A percentile compares a stretch with the other conserved stretches of the same genome.
Evolutionary conservation across 257 asterid species (phyloP).

Genomic region (Thymus quinquecostatus): DNA sequence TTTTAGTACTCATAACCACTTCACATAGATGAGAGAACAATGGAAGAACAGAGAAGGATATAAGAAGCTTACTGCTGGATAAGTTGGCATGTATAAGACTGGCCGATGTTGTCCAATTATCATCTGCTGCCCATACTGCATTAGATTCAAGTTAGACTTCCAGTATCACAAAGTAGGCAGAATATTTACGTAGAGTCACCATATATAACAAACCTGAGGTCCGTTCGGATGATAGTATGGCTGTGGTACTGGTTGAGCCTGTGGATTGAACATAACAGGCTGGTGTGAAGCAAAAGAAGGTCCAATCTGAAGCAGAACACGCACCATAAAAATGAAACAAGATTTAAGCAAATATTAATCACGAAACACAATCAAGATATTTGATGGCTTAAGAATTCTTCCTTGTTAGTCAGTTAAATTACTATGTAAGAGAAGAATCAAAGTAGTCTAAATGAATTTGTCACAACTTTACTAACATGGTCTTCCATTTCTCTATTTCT

Average conservation of each 20-base stretch:
- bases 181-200: slow-evolving; percentile 10
- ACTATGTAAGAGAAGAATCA: slow-evolving; percentile 15
- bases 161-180: background rate
- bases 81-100: slow-evolving; percentile 78
- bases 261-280: slow-evolving; percentile 79
- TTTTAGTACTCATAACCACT: background rate
- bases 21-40: slow-evolving; percentile 15
- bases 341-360: slow-evolving; percentile 2
- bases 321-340: slow-evolving; percentile 20
- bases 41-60: slow-evolving; percentile 8
- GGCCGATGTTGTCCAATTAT: slow-evolving; percentile 90
- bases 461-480: background rate
- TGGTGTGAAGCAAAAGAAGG: slow-evolving; percentile 68
- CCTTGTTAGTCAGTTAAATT: slow-evolving; percentile 1
- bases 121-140: slow-evolving; percentile 92
- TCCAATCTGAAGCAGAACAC: slow-evolving; percentile 62
- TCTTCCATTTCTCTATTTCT: background rate
- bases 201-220: slow-evolving; percentile 71
- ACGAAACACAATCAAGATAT: background rate
- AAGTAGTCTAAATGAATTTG: background rate
- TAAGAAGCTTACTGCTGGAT: slow-evolving; percentile 69
- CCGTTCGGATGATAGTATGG: slow-evolving; percentile 87
- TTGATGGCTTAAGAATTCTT: background rate
- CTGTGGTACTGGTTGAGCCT: slow-evolving; percentile 66
- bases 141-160: slow-evolving; percentile 22